A percentile compares a stretch with the other conserved stretches of the same genome.
phyloP scores from a whole-genome alignment of 495 filamentous ascomycete species.

The Apiosordaria backusii region DNA sequence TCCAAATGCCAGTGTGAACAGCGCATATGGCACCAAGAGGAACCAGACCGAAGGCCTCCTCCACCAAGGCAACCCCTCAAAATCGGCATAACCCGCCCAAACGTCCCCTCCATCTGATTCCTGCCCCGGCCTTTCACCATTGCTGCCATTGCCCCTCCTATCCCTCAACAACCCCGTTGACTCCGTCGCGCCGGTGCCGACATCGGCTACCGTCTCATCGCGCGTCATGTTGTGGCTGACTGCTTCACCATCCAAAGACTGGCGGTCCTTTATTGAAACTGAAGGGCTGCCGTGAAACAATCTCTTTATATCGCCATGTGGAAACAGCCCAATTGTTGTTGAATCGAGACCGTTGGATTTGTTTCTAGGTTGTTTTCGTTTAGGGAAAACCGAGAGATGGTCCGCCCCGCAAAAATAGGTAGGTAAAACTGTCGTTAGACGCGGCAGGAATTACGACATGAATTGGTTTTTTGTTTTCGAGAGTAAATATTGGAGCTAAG shows the following conservation, averaged over 20 bases:
- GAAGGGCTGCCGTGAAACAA: neutral
- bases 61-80: constrained; percentile 65
- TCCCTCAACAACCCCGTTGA: constrained; percentile 39
- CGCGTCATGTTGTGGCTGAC: neutral
- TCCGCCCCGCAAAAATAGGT: neutral
- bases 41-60: constrained; percentile 76
- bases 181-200: constrained; percentile 32
- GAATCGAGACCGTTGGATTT: neutral
- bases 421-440: neutral
- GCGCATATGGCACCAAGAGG: constrained; percentile 70
- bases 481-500: neutral
- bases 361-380: neutral
- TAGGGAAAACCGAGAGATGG: too few species aligned
- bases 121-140: constrained; percentile 10
- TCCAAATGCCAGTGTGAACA: constrained; percentile 81
- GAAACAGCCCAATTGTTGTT: neutral
- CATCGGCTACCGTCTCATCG: neutral
- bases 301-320: neutral
- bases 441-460: neutral
- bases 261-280: neutral
- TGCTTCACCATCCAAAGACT: neutral
- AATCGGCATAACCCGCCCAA: constrained; percentile 53
- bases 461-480: neutral
- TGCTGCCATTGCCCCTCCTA: constrained; percentile 9
- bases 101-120: constrained; percentile 18